Conservation (phyloP, 2,329 filamentous ascomycete genomes). For the Xylaria sp. region DNA sequence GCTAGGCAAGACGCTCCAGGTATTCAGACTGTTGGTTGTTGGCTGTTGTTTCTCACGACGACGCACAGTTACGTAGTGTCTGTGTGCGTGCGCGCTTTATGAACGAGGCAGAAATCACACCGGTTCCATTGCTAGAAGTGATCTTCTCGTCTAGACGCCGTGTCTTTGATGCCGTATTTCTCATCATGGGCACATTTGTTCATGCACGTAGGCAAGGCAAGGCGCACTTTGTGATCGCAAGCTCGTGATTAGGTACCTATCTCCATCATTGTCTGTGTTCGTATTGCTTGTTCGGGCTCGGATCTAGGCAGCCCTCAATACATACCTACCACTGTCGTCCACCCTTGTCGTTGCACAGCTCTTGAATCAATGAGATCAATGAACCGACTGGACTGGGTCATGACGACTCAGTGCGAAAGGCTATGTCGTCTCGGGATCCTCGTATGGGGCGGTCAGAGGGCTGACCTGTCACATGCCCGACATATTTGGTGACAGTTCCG, state of each 20-base stretch:
- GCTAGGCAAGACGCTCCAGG: neutral
- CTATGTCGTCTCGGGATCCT: neutral
- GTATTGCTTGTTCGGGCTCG: no score
- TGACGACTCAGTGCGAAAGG: no score
- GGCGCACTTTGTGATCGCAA: neutral
- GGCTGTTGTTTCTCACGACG: neutral
- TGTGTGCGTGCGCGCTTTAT: neutral
- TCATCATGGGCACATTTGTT: neutral
- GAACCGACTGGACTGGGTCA: no score
- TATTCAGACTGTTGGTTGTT: neutral
- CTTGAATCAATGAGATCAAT: no score
- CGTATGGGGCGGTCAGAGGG: neutral
- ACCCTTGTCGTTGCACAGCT: no score
- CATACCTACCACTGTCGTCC: neutral
- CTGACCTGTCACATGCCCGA: neutral
- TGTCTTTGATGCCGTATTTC: neutral
- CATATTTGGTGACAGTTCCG: neutral
- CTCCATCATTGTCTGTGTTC: neutral
- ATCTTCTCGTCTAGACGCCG: neutral
- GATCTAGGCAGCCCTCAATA: neutral
- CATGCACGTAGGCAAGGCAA: neutral
- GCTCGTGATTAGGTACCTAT: neutral
- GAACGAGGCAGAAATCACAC: neutral
- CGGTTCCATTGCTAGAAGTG: neutral
- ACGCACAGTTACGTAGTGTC: slow-evolving; percentile 1